phyloP scores from a whole-genome alignment of 306 rosid species.

The Macrotyloma uniflorum region DNA sequence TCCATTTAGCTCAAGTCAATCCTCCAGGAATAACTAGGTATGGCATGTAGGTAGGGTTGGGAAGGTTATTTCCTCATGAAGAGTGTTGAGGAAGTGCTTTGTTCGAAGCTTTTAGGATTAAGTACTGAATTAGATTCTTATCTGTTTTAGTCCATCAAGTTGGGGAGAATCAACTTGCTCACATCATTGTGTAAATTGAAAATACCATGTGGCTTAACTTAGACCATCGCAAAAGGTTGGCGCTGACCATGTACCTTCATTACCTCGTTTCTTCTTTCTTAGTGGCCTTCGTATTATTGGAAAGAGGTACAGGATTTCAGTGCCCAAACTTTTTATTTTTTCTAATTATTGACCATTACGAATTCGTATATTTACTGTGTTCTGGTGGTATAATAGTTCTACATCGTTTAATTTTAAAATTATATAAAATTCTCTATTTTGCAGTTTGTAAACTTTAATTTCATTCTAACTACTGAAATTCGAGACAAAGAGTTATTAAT shows the following conservation, averaged over 20 bases:
- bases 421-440: too few species aligned
- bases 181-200: slow-evolving; percentile 61
- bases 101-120: slow-evolving; percentile 39
- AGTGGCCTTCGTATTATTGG: not conserved
- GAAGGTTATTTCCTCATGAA: slow-evolving; percentile 34
- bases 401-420: not conserved
- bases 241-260: not conserved
- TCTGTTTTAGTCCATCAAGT: slow-evolving; percentile 37
- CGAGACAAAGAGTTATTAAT: too few species aligned
- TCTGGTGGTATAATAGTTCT: not conserved
- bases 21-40: slow-evolving; percentile 66
- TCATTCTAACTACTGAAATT: too few species aligned
- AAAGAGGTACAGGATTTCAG: not conserved
- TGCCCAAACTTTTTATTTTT: not conserved
- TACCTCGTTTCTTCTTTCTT: not conserved
- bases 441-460: not conserved
- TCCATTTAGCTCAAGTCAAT: slow-evolving; percentile 60
- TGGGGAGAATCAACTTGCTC: slow-evolving; percentile 47
- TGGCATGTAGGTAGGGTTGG: slow-evolving; percentile 58
- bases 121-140: slow-evolving; percentile 39
- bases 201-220: slow-evolving; percentile 33
- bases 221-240: slow-evolving; percentile 18
- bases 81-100: slow-evolving; percentile 33
- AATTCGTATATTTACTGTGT: not conserved
- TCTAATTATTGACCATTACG: not conserved